Conservation (phyloP, 495 filamentous ascomycete genomes). For the Astrothelium macrocarpum region DNA sequence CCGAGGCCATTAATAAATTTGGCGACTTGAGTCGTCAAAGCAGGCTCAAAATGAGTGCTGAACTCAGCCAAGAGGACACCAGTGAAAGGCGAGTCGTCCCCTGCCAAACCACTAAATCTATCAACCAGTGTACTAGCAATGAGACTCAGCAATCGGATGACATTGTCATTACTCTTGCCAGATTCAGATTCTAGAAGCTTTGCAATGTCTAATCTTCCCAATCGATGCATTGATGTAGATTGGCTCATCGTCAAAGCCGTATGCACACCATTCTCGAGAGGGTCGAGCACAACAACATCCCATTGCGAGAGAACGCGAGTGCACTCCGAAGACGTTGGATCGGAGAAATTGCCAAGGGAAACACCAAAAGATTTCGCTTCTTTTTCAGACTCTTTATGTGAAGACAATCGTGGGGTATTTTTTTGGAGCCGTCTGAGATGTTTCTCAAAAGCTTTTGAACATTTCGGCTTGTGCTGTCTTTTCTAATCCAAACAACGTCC, state of each 20-base stretch:
- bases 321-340: slow-evolving; percentile 30
- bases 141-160: not conserved
- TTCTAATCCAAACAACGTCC: slow-evolving; percentile 22
- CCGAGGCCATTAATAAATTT: slow-evolving; percentile 33
- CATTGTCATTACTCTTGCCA: slow-evolving; percentile 31
- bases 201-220: slow-evolving; percentile 39
- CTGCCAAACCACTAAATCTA: slow-evolving; percentile 14
- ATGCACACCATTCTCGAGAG: slow-evolving; percentile 34
- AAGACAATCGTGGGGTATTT: slow-evolving; percentile 23
- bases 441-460: slow-evolving; percentile 27
- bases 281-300: slow-evolving; percentile 43
- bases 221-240: slow-evolving; percentile 22
- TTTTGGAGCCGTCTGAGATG: slow-evolving; percentile 27
- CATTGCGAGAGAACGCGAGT: slow-evolving; percentile 34
- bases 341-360: slow-evolving; percentile 38
- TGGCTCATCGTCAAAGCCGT: slow-evolving; percentile 28
- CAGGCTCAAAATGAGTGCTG: slow-evolving; percentile 30
- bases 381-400: slow-evolving; percentile 10
- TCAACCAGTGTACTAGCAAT: not conserved
- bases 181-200: slow-evolving; percentile 22
- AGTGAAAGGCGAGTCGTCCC: slow-evolving; percentile 26
- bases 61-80: slow-evolving; percentile 45
- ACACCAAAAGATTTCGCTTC: slow-evolving; percentile 42
- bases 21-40: slow-evolving; percentile 32
- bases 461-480: slow-evolving; percentile 18